Evolutionary conservation across 225 moss, liverwort and hornwort species (phyloP), one percentile per base, ranked within the genome.

Genomic region (Thuidium tamariscinum): DNA sequence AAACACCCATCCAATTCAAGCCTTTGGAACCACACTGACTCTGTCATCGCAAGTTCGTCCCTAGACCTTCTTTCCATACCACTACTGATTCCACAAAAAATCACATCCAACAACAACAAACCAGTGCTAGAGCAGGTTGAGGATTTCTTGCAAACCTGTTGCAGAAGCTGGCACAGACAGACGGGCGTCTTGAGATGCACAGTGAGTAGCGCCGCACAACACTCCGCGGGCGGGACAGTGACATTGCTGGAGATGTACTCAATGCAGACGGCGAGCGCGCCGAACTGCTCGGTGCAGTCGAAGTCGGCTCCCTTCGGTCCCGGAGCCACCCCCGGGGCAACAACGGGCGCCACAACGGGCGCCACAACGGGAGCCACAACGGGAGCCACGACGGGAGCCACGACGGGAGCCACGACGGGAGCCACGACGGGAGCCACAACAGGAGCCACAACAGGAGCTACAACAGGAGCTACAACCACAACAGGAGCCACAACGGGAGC

Each of bases 101-200:
- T 9, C 26, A 25, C 10, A n/a, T 16, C 25, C 26, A 77, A 37
- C 54, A 36, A 23, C 6, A 54, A 36, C 54, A 36, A 56, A 56
- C 4, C 26, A 56, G 27, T 10, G 27, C 16, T 27, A 36, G 52
- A 36, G 36, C 66, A 68, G 26, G 29, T 39, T 68, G 54, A 1
- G 16, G 30, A 17, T 3, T 30, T 51, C 10, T 41, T 56, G 27
- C 77, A 11, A 21, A 83, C 83, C 48, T 52, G 17, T 19, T 80
- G 32, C 49, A 92, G 83, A 13, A 92, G 86, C 36, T 90, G 86
- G 87, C 92, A 92, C 27, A 92, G 37, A 21, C 92, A 92, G 9
- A 92, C 92, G 14, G 92, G 92, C 34, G 67, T 71, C 30, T 73
- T 60, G 14, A 21, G 5, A 77, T 89, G 89, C 76, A 92, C 92